Base-by-base conservation (phyloP, 257 asterid genomes). In the Primulina eburnea region DNA sequence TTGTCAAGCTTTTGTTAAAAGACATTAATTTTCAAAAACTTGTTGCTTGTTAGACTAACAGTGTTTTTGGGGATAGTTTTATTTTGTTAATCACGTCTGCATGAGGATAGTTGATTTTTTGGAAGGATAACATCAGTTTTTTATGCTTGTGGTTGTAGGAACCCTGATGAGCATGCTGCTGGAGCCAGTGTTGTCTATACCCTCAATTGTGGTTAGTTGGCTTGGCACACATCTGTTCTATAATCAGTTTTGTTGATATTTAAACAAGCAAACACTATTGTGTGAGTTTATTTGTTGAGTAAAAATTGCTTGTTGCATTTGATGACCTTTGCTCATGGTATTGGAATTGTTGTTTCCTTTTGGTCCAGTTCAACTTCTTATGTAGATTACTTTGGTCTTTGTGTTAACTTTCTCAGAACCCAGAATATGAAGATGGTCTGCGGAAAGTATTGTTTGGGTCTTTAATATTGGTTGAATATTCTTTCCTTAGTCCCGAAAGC, bases 391-490 rank as follows among this genome's bases (percentile, higher is more conserved):
- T 21, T 75, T 32, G 34, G 34, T 32, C 5, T 5, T 32, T 53
- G 20, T 62, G 17, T 47, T 18, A 62, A 63, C 60, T 62, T 65
- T 52, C 72, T 81, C 86, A 88, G 96, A 82, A 62, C 68, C 61
- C 68, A 17, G 87, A 82, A 38, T 77, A 75, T 71, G 83, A 80
- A 68, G 75, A 61, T 59, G 71, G 29, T 47, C 75, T 86, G 78
- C 83, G 85, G 80, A 76, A 84, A 28, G 69, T 88, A 55, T 83
- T 88, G 62, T 77, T 81, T 62, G 89, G 86, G 63, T 80, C 87
- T n/a, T 74, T 83, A 34, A 40, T 83, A 64, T 75, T 86, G 72
- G 90, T 82, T 60, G 92, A 88, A 6, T 90, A 90, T 75, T 79
- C 89, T 63, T 90, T 90, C 75, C 88, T 90, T 38, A 65, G 64